phyloP scores from a whole-genome alignment of 2,329 filamentous ascomycete genomes.

The Beauveria pseudobassiana region DNA sequence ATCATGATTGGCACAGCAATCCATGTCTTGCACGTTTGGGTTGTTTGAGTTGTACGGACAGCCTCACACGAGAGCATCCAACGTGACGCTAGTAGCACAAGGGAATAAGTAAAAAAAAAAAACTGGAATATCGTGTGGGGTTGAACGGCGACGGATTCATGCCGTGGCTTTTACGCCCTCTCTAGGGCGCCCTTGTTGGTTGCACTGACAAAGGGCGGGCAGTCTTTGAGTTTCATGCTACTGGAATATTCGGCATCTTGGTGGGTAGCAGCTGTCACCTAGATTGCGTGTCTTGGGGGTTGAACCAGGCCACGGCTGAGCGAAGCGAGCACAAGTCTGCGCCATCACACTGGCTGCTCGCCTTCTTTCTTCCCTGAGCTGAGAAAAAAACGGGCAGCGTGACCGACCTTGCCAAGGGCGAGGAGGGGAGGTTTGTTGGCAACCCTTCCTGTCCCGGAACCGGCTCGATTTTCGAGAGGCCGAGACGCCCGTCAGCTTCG shows the following conservation, averaged over 20 bases:
- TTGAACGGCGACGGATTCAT: background rate
- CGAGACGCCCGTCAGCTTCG: background rate
- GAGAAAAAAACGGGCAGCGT: background rate
- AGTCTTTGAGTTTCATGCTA: slow-evolving; percentile 6
- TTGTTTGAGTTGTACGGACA: background rate
- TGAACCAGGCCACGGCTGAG: background rate
- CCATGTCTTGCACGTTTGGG: background rate
- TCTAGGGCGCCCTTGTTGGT: background rate
- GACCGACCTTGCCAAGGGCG: background rate
- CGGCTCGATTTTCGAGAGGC: background rate
- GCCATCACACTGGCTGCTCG: background rate
- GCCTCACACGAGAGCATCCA: background rate
- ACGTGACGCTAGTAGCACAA: background rate
- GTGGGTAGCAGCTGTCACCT: background rate
- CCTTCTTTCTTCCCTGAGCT: background rate
- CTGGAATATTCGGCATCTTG: background rate
- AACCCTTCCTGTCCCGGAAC: background rate
- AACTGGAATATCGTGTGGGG: background rate
- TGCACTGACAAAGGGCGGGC: background rate
- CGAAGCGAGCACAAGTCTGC: background rate
- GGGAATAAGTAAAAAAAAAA: background rate
- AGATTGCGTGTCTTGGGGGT: background rate
- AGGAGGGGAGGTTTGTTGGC: background rate
- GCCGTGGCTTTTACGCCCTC: background rate
- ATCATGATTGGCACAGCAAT: background rate